Evolutionary conservation across 2,329 filamentous ascomycete genomes (phyloP).

Genomic region (Scleromitrula shiraiana): DNA sequence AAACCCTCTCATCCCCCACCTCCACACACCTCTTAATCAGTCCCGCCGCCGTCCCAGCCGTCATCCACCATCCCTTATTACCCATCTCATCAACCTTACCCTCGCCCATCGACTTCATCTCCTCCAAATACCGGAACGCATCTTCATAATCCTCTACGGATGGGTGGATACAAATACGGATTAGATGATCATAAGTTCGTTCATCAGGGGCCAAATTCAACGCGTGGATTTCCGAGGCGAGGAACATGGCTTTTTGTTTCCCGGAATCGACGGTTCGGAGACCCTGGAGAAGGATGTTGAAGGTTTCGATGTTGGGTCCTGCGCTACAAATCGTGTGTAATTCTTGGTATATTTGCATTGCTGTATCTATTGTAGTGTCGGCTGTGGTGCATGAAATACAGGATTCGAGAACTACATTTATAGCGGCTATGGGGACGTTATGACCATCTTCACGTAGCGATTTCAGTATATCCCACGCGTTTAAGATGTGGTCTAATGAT

Average conservation of each 20-base stretch:
- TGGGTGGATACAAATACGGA: conserved; percentile 43
- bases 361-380: conserved; percentile 36
- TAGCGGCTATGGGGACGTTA: conserved; percentile 41
- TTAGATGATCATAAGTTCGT: conserved; percentile 55
- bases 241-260: conserved; percentile 50
- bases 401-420: conserved; percentile 37
- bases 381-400: conserved; percentile 25
- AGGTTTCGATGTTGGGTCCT: conserved; percentile 45
- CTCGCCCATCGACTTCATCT: conserved; percentile 38
- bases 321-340: conserved; percentile 42
- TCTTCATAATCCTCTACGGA: conserved; percentile 36
- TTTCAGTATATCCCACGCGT: conserved; percentile 50
- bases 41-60: conserved; percentile 20
- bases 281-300: conserved; percentile 50
- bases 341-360: conserved; percentile 53
- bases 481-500: conserved; percentile 35
- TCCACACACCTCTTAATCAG: conserved; percentile 19
- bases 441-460: conserved; percentile 42
- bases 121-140: conserved; percentile 41
- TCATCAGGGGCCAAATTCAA: conserved; percentile 45
- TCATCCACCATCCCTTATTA: conserved; percentile 28
- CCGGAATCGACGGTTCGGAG: conserved; percentile 17
- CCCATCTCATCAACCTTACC: conserved; percentile 19
- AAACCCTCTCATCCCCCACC: conserved; percentile 18
- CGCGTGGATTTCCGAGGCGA: conserved; percentile 53